Evolutionary conservation across 208 protist genomes (phyloP).

Genomic region (Crithidia thermophila): DNA sequence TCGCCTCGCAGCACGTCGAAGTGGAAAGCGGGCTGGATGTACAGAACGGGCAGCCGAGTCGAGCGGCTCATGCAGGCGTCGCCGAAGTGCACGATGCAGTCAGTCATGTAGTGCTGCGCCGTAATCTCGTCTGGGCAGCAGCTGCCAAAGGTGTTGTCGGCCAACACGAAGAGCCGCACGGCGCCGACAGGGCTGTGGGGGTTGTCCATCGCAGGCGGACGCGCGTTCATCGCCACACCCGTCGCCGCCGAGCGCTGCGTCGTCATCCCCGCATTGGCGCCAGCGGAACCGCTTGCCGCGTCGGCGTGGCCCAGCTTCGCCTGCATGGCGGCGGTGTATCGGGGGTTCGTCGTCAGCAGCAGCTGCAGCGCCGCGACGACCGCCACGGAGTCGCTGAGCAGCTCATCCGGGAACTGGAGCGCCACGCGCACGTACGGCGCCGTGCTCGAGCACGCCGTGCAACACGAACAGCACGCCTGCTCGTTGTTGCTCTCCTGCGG

Average conservation of each 20-base stretch:
- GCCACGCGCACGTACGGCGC: constrained; percentile 51
- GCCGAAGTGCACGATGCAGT: constrained; percentile 93
- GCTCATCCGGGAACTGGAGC: constrained; percentile 90
- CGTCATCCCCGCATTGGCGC: neutral
- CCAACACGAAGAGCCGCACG: constrained; percentile 78
- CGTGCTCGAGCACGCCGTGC: neutral
- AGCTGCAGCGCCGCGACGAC: constrained; percentile 59
- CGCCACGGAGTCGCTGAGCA: constrained; percentile 69
- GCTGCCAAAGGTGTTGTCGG: constrained; percentile 91
- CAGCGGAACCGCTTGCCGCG: neutral
- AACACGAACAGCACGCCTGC: neutral
- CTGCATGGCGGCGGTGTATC: constrained; percentile 28
- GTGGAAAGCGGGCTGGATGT: constrained; percentile 64
- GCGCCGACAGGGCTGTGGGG: constrained; percentile 34
- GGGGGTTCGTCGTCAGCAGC: constrained; percentile 39
- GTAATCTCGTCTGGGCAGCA: constrained; percentile 94
- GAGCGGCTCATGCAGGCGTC: constrained; percentile 86
- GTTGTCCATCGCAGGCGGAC: constrained; percentile 34
- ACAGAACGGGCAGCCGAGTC: constrained; percentile 82
- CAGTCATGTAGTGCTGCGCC: constrained; percentile 79
- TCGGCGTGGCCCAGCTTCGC: neutral
- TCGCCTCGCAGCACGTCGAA: constrained; percentile 19
- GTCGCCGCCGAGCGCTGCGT: neutral
- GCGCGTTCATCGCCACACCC: neutral
- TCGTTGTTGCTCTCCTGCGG: neutral